phyloP scores from a whole-genome alignment of 768 basidiomycete species.

The Piloderma croceum region DNA sequence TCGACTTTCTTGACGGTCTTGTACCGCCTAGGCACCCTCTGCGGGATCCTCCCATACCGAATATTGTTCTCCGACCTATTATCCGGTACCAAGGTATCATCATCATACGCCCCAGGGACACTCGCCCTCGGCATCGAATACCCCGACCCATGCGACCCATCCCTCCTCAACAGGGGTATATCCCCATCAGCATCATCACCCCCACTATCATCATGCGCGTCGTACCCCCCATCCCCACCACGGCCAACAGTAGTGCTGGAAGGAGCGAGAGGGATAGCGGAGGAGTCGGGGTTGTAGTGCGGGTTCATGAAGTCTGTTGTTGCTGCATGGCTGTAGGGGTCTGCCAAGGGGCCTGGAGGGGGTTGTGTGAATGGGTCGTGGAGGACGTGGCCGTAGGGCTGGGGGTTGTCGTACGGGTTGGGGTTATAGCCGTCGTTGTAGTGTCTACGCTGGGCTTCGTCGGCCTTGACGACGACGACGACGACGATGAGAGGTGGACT shows the following conservation, averaged over 20 bases:
- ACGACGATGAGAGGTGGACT: neutral
- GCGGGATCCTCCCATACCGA: conserved; percentile 86
- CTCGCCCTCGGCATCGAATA: too few species aligned
- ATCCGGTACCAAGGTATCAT: conserved; percentile 26
- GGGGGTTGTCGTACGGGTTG: conserved; percentile 29
- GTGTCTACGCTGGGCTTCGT: conserved; percentile 56
- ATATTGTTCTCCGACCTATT: conserved; percentile 49
- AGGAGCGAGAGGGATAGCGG: conserved; percentile 21
- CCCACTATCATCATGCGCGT: conserved; percentile 39
- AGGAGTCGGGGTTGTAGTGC: conserved; percentile 19
- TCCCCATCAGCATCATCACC: conserved; percentile 52
- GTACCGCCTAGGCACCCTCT: conserved; percentile 81
- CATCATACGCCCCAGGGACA: conserved; percentile 38
- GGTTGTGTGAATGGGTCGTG: conserved; percentile 25
- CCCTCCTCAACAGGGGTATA: conserved; percentile 58
- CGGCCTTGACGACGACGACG: conserved; percentile 36
- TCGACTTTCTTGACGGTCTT: conserved; percentile 94
- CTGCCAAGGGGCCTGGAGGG: conserved; percentile 29
- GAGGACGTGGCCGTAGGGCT: conserved; percentile 25
- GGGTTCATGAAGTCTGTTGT: conserved; percentile 10
- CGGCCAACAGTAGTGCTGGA: conserved; percentile 15
- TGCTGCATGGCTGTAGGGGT: conserved; percentile 9
- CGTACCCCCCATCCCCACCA: conserved; percentile 27
- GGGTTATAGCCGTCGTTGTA: conserved; percentile 66
- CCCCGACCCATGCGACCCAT: conserved; percentile 19